Evolutionary conservation across 148 eudicot genomes (phyloP).

Genomic region (Rhododendron griersonianum): DNA sequence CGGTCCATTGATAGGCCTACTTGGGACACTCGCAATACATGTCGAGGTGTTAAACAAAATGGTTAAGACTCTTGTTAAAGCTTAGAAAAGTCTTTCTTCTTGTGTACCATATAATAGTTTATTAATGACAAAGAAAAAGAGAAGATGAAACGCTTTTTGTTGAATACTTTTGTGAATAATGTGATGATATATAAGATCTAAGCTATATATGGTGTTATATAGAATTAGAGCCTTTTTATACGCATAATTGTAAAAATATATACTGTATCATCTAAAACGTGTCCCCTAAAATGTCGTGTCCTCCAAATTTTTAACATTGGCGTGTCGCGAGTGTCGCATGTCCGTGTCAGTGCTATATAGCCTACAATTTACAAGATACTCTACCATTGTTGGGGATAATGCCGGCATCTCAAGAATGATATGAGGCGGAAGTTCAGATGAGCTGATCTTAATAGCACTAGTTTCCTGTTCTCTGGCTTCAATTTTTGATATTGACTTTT

Average conservation of each 20-base stretch:
- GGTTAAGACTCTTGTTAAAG: neutral
- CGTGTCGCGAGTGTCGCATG: too few relatives aligned
- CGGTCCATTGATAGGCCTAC: too few relatives aligned
- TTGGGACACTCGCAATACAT: neutral
- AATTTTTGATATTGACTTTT: constrained; percentile 28
- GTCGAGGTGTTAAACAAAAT: neutral
- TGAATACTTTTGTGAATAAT: neutral
- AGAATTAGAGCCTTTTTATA: too few relatives aligned
- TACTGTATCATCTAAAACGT: too few relatives aligned
- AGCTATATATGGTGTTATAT: neutral
- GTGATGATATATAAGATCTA: neutral
- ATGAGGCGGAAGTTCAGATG: constrained; percentile 77
- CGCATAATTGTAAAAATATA: too few relatives aligned
- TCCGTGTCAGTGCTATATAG: neutral
- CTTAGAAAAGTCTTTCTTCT: neutral
- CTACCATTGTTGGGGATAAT: constrained; percentile 94
- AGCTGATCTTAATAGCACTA: constrained; percentile 39
- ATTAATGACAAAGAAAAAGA: neutral
- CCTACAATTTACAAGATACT: constrained; percentile 1
- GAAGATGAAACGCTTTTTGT: neutral
- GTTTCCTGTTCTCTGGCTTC: constrained; percentile 32
- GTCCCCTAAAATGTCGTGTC: neutral
- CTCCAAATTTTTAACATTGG: neutral
- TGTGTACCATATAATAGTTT: too few relatives aligned
- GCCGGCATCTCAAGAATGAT: constrained; percentile 89